These are phyloP conservation scores for Xylariaceae sp. DNA, from an alignment of 2,329 filamentous ascomycete genomes.

Conservation along the genomic window DNA sequence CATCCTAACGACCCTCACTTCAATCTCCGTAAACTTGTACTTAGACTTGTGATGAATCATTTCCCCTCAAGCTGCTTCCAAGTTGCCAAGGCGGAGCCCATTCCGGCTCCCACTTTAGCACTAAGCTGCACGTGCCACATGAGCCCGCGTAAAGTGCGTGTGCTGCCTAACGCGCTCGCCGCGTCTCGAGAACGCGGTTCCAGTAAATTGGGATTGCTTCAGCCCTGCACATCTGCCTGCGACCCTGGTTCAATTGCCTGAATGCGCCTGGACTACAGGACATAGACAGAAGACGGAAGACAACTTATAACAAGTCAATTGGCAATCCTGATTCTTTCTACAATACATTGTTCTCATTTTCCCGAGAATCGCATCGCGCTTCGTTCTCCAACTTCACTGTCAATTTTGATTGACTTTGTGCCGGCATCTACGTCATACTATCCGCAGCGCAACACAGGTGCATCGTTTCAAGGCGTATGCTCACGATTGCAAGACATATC, in stretches of 20 bases:
- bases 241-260: too few species aligned
- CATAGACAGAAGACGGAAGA: too few species aligned
- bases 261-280: too few species aligned
- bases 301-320: too few species aligned
- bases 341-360: background rate
- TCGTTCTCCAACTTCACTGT: background rate
- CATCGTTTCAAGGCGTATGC: background rate
- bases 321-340: background rate
- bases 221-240: too few species aligned
- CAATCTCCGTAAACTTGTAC: background rate
- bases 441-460: background rate
- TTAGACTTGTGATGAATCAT: too few species aligned
- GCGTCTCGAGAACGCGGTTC: conserved; percentile 7
- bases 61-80: too few species aligned
- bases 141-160: conserved; percentile 19
- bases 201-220: too few species aligned
- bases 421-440: conserved; percentile 14
- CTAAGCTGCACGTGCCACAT: conserved; percentile 15
- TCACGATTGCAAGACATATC: background rate
- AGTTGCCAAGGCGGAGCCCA: too few species aligned
- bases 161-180: conserved; percentile 5
- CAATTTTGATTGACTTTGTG: background rate
- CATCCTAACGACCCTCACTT: background rate
- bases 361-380: background rate
- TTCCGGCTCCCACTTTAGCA: background rate